A percentile compares a stretch with the other conserved stretches of the same genome.
phyloP scores from a whole-genome alignment of 2,329 filamentous ascomycete species.

The Fusarium sp. region DNA sequence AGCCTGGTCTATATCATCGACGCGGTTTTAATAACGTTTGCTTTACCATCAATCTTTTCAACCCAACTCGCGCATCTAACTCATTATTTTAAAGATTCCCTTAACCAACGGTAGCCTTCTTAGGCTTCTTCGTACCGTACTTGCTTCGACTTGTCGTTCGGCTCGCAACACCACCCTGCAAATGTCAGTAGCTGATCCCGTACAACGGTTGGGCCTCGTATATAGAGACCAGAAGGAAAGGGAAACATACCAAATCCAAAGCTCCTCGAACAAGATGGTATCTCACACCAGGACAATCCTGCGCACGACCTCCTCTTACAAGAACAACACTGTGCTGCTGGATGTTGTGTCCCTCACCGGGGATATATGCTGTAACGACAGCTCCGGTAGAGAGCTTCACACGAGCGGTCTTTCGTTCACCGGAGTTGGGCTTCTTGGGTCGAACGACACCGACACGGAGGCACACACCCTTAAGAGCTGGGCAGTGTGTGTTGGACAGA shows the following conservation, averaged over 20 bases:
- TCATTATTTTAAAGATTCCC: not conserved
- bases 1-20: conserved; percentile 29
- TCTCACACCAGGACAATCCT: conserved; percentile 98
- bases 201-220: not conserved
- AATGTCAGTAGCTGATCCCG: conserved; percentile 25
- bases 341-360: conserved; percentile 97
- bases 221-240: not conserved
- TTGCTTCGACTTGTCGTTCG: conserved; percentile 89
- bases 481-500: conserved; percentile 74
- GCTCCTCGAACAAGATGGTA: conserved; percentile 94
- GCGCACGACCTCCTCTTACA: conserved; percentile 89
- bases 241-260: conserved; percentile 83
- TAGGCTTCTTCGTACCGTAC: conserved; percentile 99
- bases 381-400: conserved; percentile 88
- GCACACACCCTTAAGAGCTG: conserved; percentile 94
- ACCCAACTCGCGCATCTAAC: not conserved
- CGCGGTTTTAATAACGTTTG: conserved; percentile 10
- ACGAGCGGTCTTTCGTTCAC: conserved; percentile 94
- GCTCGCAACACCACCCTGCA: conserved; percentile 88
- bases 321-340: conserved; percentile 98
- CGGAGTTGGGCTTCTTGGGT: conserved; percentile 99
- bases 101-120: conserved; percentile 74
- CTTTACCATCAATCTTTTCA: not conserved
- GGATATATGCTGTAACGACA: conserved; percentile 92
- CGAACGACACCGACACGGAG: conserved; percentile 92